phyloP scores from a whole-genome alignment of 768 basidiomycete genomes.

The Kondoa subrosea region DNA sequence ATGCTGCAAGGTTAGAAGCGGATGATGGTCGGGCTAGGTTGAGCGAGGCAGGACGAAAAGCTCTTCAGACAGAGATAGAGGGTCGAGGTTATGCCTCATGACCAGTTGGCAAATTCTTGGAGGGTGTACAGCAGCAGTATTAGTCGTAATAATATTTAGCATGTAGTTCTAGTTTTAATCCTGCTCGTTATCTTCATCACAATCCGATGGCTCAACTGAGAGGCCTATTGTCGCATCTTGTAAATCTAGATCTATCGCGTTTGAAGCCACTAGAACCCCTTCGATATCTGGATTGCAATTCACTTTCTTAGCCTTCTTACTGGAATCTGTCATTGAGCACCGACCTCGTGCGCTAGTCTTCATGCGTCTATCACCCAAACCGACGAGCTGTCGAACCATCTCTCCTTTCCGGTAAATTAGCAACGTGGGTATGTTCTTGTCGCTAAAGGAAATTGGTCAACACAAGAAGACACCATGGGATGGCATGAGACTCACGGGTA shows the following conservation, averaged over 20 bases:
- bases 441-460: constrained; percentile 29
- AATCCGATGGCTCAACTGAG: background rate
- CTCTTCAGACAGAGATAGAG: background rate
- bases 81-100: background rate
- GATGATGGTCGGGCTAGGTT: background rate
- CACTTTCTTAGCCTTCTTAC: background rate
- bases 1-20: background rate
- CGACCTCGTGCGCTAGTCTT: constrained; percentile 63
- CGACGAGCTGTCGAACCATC: constrained; percentile 63
- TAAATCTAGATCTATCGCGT: background rate
- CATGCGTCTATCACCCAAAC: constrained; percentile 50
- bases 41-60: background rate
- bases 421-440: constrained; percentile 73
- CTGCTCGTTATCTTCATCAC: background rate
- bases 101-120: no score
- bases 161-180: background rate
- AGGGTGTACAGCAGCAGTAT: no score
- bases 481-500: constrained; percentile 40
- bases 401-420: constrained; percentile 87
- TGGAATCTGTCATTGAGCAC: constrained; percentile 18
- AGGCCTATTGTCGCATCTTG: background rate
- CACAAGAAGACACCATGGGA: background rate
- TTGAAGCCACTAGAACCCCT: constrained; percentile 1
- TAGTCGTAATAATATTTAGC: no score
- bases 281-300: constrained; percentile 3